phyloP scores from a whole-genome alignment of 2,329 filamentous ascomycete species.

The Chalaropsis ovoidea region DNA sequence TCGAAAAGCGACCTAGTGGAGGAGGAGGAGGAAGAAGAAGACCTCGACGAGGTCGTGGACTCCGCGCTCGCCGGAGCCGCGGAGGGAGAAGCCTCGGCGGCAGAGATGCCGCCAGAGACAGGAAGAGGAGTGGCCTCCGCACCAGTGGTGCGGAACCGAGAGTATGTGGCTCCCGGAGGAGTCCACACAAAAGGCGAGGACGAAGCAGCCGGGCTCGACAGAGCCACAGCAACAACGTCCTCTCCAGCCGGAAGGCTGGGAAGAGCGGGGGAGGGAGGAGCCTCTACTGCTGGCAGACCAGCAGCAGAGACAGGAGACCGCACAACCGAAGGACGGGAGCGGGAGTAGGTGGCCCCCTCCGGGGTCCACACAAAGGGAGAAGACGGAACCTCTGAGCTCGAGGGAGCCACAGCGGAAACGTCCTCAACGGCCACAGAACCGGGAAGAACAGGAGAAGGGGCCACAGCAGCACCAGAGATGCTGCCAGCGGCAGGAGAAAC shows the following conservation, averaged over 20 bases:
- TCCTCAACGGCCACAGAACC: neutral
- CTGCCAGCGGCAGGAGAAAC: no score
- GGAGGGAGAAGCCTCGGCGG: neutral
- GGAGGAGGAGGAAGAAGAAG: neutral
- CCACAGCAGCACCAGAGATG: neutral
- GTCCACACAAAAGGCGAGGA: slow-evolving; percentile 5
- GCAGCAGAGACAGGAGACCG: neutral
- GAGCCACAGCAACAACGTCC: neutral
- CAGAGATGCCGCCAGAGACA: neutral
- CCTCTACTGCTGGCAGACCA: neutral
- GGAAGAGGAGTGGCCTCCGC: neutral
- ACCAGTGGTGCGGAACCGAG: neutral
- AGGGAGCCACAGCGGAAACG: no score
- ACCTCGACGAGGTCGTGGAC: neutral
- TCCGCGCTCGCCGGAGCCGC: neutral
- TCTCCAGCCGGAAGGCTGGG: neutral
- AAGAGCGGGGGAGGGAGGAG: neutral
- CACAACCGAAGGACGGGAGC: neutral
- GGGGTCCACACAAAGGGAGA: no score
- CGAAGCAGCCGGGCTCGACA: neutral
- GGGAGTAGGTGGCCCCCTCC: no score
- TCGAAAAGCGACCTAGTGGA: neutral
- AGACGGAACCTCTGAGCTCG: no score
- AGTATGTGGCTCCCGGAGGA: neutral
- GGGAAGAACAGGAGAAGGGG: neutral